A percentile compares a stretch with the other conserved stretches of the same genome.
These are phyloP conservation scores for Bimuria novae-zelandiae DNA, from an alignment of 2,329 filamentous ascomycete species.

Conservation along the genomic window DNA sequence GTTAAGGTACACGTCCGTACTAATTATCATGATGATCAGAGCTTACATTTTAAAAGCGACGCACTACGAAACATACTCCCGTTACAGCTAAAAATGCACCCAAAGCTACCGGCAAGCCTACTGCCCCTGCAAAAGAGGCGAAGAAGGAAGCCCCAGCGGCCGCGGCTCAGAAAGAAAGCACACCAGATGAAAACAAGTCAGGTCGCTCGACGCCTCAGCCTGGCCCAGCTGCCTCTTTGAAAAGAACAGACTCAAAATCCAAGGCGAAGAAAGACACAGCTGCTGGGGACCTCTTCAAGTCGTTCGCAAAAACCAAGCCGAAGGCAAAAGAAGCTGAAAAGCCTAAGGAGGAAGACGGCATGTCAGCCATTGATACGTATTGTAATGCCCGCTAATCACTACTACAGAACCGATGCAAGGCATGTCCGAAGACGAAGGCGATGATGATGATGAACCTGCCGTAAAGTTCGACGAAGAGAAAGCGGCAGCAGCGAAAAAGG, in stretches of 20 bases:
- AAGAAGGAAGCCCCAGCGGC: slow-evolving; percentile 30
- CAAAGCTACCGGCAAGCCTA: slow-evolving; percentile 26
- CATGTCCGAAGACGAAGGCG: slow-evolving; percentile 53
- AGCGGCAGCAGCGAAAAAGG: slow-evolving; percentile 44
- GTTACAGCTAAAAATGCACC: slow-evolving; percentile 38
- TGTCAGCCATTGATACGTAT: slow-evolving; percentile 10
- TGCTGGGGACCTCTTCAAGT: slow-evolving; percentile 69
- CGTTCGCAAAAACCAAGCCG: slow-evolving; percentile 73
- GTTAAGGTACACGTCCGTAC: slow-evolving; percentile 55
- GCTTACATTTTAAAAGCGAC: slow-evolving; percentile 46
- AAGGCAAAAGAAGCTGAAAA: slow-evolving; percentile 54
- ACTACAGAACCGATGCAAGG: slow-evolving; percentile 56
- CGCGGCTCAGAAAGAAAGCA: slow-evolving; percentile 25
- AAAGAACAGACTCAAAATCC: slow-evolving; percentile 47
- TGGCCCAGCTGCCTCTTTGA: slow-evolving; percentile 25
- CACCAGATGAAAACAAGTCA: slow-evolving; percentile 42
- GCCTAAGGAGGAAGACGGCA: slow-evolving; percentile 57
- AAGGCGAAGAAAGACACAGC: slow-evolving; percentile 64
- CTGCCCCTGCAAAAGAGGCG: slow-evolving; percentile 13
- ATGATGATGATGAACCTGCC: slow-evolving; percentile 34
- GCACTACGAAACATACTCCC: slow-evolving; percentile 44
- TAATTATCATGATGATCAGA: not conserved
- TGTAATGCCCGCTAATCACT: slow-evolving; percentile 35
- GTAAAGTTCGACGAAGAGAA: slow-evolving; percentile 39
- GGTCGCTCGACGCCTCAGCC: slow-evolving; percentile 41